Evolutionary conservation across 805 yeast genomes (phyloP).

Genomic region (Cyberlindnera meyerae): DNA sequence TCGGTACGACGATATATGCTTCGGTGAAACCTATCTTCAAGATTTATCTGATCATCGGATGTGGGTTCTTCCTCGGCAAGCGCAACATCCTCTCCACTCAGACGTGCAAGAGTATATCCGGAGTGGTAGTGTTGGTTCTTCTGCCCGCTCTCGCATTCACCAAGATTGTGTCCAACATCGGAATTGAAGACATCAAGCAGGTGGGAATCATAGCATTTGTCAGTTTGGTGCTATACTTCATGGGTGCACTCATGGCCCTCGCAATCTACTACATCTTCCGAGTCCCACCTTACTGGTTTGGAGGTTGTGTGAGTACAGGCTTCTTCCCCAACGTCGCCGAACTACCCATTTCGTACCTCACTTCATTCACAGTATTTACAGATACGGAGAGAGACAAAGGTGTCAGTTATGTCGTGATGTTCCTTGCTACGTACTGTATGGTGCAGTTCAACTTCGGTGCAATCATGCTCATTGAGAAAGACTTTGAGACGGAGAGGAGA

Average conservation of each 20-base stretch:
- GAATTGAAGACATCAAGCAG: constrained; percentile 59
- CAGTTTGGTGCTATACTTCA: constrained; percentile 44
- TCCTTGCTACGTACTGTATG: constrained; percentile 56
- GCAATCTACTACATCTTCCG: constrained; percentile 10
- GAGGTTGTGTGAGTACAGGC: constrained; percentile 67
- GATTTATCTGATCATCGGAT: constrained; percentile 62
- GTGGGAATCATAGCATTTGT: constrained; percentile 59
- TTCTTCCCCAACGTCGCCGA: constrained; percentile 72
- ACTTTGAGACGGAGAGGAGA: constrained; percentile 32
- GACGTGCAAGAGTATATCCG: constrained; percentile 59
- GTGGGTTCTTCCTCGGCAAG: constrained; percentile 59
- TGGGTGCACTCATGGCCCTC: constrained; percentile 45
- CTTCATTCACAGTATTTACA: constrained; percentile 37
- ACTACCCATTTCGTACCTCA: constrained; percentile 72
- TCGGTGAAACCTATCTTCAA: constrained; percentile 73
- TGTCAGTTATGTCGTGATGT: constrained; percentile 77
- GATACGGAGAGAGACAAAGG: constrained; percentile 63
- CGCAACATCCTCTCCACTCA: constrained; percentile 55
- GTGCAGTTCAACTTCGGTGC: constrained; percentile 75
- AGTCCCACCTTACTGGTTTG: constrained; percentile 60
- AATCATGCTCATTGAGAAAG: constrained; percentile 62
- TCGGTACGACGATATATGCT: constrained; percentile 39
- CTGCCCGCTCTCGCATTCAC: constrained; percentile 65
- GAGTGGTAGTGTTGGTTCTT: constrained; percentile 55
- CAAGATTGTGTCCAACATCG: constrained; percentile 56